Evolutionary conservation across 192 early-diverging fungal species (phyloP), one percentile per base, ranked within the genome.

Genomic region (Backusella tarrabulga): DNA sequence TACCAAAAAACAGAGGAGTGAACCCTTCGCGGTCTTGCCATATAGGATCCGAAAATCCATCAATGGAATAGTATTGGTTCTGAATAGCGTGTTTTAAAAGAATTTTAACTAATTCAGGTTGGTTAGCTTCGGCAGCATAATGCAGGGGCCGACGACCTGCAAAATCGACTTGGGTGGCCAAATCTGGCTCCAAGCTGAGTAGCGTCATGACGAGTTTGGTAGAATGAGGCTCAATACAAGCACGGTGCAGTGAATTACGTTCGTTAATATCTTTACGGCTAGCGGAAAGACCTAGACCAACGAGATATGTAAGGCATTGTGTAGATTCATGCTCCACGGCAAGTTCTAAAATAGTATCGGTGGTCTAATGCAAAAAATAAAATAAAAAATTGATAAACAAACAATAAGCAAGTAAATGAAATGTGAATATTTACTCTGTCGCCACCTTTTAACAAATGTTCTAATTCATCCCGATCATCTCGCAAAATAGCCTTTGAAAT

Each of bases 11-110:
- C 1, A 93, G 38, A 4, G 91, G 91, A 3, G 86, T 89, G 76
- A 87, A 85, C 1, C 90, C 91, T 75, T 93, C 89, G n/a, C 86
- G 78, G 70, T 93, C 91, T n/a, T 84, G 77, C 91, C 91, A 93
- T 12, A 75, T 77, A 32, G 73, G 69, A 71, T 75, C 82, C 0
- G 76, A 81, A 77, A 86, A 89, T n/a, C 78, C 78, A 12, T 26
- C 23, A 4, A 19, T 7, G 9, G 52, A 36, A 72, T 84, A 87
- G 56, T 88, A 81, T 1, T 74, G 80, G 15, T 81, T 76, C 4
- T 40, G 50, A 19, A 87, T 84, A 12, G 89, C 56, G 76, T 88
- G 83, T 35, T 71, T 41, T 23, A 93, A 71, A 8, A 93, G 76
- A 0, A 83, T 75, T 14, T 73, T 70, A 3, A 87, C 81, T n/a